Conservation (phyloP, 495 filamentous ascomycete species). For the Neurospora sp. region DNA sequence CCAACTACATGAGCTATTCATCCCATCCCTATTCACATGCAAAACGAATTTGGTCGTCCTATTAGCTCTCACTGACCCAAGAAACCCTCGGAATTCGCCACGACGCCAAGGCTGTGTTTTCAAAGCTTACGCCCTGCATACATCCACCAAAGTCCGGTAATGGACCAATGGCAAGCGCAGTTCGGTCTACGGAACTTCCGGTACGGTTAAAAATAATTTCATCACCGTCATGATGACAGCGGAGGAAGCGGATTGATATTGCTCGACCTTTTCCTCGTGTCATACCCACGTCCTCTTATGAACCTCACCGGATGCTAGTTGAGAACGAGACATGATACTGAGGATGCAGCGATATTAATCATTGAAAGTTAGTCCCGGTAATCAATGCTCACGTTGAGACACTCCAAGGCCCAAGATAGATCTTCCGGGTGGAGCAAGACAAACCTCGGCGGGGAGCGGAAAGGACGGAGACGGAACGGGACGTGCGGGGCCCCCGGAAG, state of each 20-base stretch:
- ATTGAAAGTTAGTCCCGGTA: background rate
- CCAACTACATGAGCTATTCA: background rate
- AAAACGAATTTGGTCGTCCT: background rate
- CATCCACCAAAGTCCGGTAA: background rate
- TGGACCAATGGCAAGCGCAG: background rate
- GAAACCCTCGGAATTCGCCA: background rate
- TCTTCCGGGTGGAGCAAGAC: background rate
- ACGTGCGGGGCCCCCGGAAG: background rate
- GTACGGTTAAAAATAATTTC: background rate
- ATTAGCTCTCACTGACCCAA: background rate
- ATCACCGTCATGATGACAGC: background rate
- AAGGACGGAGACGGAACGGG: background rate
- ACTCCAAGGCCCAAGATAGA: background rate
- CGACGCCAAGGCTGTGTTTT: background rate
- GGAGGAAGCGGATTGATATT: background rate
- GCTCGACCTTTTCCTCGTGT: background rate
- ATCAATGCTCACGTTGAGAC: background rate
- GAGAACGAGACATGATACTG: background rate
- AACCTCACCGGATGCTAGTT: background rate
- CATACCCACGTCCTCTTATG: background rate
- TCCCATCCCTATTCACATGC: background rate
- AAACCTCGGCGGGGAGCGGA: background rate
- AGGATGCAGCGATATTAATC: background rate
- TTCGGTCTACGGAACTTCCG: background rate
- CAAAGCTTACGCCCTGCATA: background rate